Evolutionary conservation across 2,329 filamentous ascomycete genomes (phyloP), one percentile per base, ranked within the genome.

Genomic region (Pseudocercospora pini-densiflorae): DNA sequence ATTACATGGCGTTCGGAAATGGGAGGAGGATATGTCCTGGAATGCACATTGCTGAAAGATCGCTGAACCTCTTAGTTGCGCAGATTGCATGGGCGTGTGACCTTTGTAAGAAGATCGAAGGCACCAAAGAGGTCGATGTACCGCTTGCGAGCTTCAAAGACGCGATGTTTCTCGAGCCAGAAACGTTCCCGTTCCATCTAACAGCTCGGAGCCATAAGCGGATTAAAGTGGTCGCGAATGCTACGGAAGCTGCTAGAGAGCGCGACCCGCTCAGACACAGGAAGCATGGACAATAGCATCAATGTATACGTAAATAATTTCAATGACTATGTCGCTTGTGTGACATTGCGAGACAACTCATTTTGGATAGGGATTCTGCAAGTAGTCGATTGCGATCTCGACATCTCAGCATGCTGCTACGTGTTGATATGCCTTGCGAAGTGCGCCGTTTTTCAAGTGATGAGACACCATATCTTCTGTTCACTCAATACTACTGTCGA

Each of bases 1-100:
- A 85, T 72, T 81, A 83, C 73, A 81, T 81, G 8, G 82, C 84
- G 33, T 87, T 87, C 64, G 86, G 85, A 16, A 86, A 85, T 75
- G 85, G 85, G 2, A 80, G 85, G 54, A 79, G 86, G 31, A 75
- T 78, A 6, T 82, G 81, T 71, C 80, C 81, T 60, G 81, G 81
- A 5, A 76, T 80, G 61, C 73, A 75, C 7, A 79, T 83, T 23
- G 75, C 80, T 0, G 80, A 82, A 65, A 77, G 80, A 21, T 66
- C 57, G 24, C 53, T 74, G 51, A 79, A 81, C 65, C 68, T 82
- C 14, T 69, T 81, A 5, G 79, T 80, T 21, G 78, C 68, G 14
- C 61, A 61, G 29, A 65, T 74, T 5, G 68, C 69, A 4, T 74
- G 73, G 73, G 59, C 54, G 14, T 72, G 66, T 40, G 58, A 70